Base-by-base conservation (phyloP, 306 rosid genomes). In the Medicago truncatula region DNA sequence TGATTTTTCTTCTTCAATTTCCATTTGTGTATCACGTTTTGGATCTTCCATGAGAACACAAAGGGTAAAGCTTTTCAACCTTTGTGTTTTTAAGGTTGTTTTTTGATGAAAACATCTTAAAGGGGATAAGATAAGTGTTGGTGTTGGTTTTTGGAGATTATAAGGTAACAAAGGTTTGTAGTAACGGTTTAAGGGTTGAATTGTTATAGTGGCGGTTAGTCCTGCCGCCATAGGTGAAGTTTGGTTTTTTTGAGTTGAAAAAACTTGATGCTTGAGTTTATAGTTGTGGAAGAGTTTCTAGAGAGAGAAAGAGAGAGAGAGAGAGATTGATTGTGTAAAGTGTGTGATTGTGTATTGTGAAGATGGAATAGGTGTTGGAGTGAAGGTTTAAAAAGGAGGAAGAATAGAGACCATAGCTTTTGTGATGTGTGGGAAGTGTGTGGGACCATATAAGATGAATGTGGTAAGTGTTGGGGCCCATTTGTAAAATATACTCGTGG, bases 221-320 rank as follows among this genome's bases (percentile, higher is more conserved):
- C 92, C 89, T 43, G 70, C 90, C 87, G 97, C 97, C 99, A 95
- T 95, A 73, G 93, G 31, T 4, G 13, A 49, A 47, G 28, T n/a
- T 12, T 4, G 52, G 38, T n/a, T 47, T 15, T 47, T 18, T 67
- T 57, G 8, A 50, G 39, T 67, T 39, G 34, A 16, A 38, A 65
- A 46, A 43, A 0, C 23, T 9, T 65, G 36, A 23, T 61, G 20
- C 5, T 61, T 28, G 70, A 1, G 67, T 12, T 58, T 18, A 5
- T 21, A 73, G 1, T 21, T 70, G 40, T 43, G 54, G 8, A 7
- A 12, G 39, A 2, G 50, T 5, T 36, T 2, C 6, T 4, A 11
- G 70, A 31, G 71, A 23, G 63, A 34, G 76, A 12, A 40, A 4
- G 25, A 4, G 25, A 9, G 64, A 14, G 15, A 12, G 10, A 60